Evolutionary conservation across 163 green algal genomes (phyloP).

Genomic region (Coccomyxa subellipsoidea): DNA sequence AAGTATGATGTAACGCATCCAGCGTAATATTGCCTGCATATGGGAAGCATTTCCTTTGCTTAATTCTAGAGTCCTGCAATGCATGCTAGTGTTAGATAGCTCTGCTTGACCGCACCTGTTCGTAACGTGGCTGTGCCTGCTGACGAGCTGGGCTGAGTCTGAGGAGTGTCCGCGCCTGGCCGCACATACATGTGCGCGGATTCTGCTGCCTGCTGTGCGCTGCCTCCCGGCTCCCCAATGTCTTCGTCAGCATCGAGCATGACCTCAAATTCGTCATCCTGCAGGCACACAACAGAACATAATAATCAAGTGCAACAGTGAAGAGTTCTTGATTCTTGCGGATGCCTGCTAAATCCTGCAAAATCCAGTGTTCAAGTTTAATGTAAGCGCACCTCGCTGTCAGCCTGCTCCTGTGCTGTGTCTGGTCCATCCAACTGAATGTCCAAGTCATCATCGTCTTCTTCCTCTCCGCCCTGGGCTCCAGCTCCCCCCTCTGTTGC

Average conservation of each 20-base stretch:
- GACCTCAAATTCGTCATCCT: constrained; percentile 8
- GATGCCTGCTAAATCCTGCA: background rate
- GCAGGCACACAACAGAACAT: background rate
- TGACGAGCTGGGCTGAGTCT: background rate
- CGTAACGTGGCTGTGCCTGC: background rate
- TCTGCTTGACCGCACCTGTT: too few species aligned
- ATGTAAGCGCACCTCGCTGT: background rate
- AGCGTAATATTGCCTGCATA: too few species aligned
- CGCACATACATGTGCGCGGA: background rate
- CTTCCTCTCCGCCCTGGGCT: background rate
- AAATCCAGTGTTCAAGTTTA: background rate
- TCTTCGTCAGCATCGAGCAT: background rate
- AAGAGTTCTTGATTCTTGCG: background rate
- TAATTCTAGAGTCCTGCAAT: too few species aligned
- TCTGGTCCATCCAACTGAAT: background rate
- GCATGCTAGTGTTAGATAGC: too few species aligned
- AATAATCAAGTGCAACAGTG: background rate
- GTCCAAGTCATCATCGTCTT: constrained; percentile 4
- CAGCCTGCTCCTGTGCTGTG: background rate
- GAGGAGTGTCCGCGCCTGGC: background rate
- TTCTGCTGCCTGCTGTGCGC: background rate
- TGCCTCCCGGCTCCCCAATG: background rate
- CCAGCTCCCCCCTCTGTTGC: background rate
- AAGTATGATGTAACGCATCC: too few species aligned
- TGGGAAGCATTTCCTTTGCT: too few species aligned